Conservation (phyloP, 768 basidiomycete genomes). For the Mycena albidolilacea region DNA sequence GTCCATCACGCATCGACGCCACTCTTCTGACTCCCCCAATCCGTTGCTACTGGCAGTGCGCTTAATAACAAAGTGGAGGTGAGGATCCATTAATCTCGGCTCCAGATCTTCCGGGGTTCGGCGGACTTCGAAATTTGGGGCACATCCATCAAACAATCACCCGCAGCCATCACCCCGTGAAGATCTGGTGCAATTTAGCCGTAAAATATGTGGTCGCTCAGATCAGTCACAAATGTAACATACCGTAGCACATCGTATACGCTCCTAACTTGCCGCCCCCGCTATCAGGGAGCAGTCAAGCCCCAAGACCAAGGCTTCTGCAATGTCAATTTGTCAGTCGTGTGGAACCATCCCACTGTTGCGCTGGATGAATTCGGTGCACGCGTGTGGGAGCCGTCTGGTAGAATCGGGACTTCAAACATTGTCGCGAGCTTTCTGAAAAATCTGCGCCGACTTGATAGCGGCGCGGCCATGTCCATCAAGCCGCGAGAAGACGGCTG, state of each 20-base stretch:
- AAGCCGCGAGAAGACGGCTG: too few species aligned
- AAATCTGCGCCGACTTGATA: background rate
- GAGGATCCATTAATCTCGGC: too few species aligned
- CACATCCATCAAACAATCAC: too few species aligned
- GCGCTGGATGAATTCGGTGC: background rate
- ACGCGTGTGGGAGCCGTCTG: background rate
- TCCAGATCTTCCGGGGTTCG: too few species aligned
- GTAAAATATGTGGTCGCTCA: too few species aligned
- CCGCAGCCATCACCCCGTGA: too few species aligned
- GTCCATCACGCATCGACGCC: background rate
- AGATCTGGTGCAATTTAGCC: too few species aligned
- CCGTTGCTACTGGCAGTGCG: background rate
- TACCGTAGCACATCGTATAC: too few species aligned
- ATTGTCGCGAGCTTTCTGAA: background rate
- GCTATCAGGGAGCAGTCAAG: background rate
- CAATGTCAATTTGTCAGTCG: slow-evolving; percentile 13
- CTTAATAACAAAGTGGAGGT: background rate
- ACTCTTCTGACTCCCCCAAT: background rate
- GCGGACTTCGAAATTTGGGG: too few species aligned
- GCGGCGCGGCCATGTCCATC: too few species aligned
- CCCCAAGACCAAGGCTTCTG: slow-evolving; percentile 5
- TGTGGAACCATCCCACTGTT: background rate
- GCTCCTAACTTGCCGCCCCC: too few species aligned
- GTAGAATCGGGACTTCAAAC: background rate
- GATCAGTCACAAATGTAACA: too few species aligned